Conservation (phyloP, 371 early-diverging fungal genomes). For the Thermomucor indicae-seudaticae region DNA sequence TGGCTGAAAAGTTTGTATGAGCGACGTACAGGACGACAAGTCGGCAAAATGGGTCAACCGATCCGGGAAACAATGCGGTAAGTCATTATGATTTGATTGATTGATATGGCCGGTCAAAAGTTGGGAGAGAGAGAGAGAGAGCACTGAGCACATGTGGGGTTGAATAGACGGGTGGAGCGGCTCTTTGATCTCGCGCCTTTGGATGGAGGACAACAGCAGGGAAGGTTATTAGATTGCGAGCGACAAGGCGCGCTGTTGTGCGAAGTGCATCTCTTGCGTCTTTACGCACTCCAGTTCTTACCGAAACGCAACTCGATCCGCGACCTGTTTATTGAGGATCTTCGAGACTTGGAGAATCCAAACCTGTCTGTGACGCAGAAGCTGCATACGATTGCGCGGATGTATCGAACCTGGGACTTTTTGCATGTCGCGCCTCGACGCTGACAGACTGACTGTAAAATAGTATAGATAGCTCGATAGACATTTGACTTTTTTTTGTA, state of each 20-base stretch:
- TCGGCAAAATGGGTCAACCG: slow-evolving; percentile 27
- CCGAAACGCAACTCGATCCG: slow-evolving; percentile 51
- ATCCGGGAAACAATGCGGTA: slow-evolving; percentile 41
- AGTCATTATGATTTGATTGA: not conserved
- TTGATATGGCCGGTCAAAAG: not conserved
- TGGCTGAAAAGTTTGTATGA: slow-evolving; percentile 43
- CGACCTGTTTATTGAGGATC: slow-evolving; percentile 66
- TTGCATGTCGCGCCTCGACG: slow-evolving; percentile 9
- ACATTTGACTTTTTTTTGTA: too few species aligned
- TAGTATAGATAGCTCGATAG: too few species aligned
- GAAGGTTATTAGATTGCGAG: slow-evolving; percentile 48
- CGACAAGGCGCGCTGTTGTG: slow-evolving; percentile 72
- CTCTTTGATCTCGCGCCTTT: slow-evolving; percentile 26
- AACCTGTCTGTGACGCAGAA: slow-evolving; percentile 55
- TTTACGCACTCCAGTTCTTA: slow-evolving; percentile 39
- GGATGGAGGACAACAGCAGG: slow-evolving; percentile 7
- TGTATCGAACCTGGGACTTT: slow-evolving; percentile 56
- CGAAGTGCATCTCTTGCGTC: slow-evolving; percentile 60
- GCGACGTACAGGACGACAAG: slow-evolving; percentile 25
- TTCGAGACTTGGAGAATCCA: slow-evolving; percentile 69
- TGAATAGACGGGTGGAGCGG: slow-evolving; percentile 44
- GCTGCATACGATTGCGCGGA: slow-evolving; percentile 55
- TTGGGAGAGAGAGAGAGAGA: not conserved
- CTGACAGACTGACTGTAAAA: too few species aligned
- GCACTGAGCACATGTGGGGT: not conserved